These are phyloP conservation scores for Cordyceps javanica DNA, from an alignment of 2,329 filamentous ascomycete species.

Conservation along the genomic window DNA sequence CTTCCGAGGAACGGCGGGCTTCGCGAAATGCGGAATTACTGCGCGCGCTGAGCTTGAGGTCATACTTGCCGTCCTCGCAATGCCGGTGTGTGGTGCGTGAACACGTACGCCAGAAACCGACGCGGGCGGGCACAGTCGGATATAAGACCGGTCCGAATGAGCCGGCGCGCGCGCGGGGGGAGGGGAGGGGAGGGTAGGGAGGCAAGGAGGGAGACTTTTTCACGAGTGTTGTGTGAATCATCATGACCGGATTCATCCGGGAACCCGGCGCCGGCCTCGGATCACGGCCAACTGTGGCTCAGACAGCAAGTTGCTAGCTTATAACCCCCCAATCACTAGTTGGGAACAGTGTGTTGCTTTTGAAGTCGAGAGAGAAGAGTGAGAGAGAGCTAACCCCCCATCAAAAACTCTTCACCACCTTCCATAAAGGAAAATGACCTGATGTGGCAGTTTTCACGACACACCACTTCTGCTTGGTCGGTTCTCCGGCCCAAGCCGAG, in stretches of 20 bases:
- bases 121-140: background rate
- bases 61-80: background rate
- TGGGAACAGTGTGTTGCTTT: too few relatives aligned
- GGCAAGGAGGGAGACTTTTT: too few relatives aligned
- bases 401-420: background rate
- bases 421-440: background rate
- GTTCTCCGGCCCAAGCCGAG: conserved; percentile 4
- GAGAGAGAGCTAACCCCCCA: too few relatives aligned
- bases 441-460: background rate
- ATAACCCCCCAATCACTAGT: too few relatives aligned
- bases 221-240: conserved; percentile 1
- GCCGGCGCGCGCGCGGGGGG: background rate
- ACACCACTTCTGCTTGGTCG: background rate
- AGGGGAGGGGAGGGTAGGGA: too few relatives aligned
- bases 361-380: background rate
- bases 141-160: background rate
- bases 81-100: background rate
- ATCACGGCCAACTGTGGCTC: background rate
- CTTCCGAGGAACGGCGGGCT: background rate
- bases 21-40: background rate
- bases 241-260: background rate
- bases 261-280: conserved; percentile 3
- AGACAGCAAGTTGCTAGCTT: too few relatives aligned
- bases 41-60: background rate
- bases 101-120: background rate